Conservation (phyloP, 2,329 filamentous ascomycete genomes). For the Eutypa lata region DNA sequence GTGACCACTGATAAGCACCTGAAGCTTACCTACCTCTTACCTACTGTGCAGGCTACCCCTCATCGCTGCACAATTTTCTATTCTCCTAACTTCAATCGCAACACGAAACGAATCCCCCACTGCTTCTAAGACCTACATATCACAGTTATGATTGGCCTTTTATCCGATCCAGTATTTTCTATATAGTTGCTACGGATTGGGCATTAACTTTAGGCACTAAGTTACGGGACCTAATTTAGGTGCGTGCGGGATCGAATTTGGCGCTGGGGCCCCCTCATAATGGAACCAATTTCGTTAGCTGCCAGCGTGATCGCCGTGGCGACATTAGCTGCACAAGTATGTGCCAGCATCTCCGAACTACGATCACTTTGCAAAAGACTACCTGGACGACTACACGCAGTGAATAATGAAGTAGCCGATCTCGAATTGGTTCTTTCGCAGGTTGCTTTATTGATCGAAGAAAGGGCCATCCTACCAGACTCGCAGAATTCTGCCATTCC, state of each 20-base stretch:
- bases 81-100: no score
- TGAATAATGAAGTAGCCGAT: conserved; percentile 29
- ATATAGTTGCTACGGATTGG: no score
- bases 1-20: no score
- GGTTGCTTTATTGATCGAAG: conserved; percentile 18
- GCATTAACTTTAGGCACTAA: not conserved
- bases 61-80: no score
- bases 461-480: conserved; percentile 7
- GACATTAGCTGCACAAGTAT: conserved; percentile 20
- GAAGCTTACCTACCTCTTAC: no score
- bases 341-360: conserved; percentile 19
- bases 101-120: no score
- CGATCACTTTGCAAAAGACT: conserved; percentile 21
- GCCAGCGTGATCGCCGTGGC: conserved; percentile 21
- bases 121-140: no score
- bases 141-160: no score
- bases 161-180: no score
- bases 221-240: not conserved
- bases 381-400: conserved; percentile 25
- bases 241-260: not conserved
- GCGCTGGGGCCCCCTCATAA: not conserved
- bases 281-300: conserved; percentile 17
- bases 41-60: no score
- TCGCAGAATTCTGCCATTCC: conserved; percentile 11
- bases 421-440: conserved; percentile 26